phyloP scores from a whole-genome alignment of 306 rosid genomes.

The Carpinus viminea region DNA sequence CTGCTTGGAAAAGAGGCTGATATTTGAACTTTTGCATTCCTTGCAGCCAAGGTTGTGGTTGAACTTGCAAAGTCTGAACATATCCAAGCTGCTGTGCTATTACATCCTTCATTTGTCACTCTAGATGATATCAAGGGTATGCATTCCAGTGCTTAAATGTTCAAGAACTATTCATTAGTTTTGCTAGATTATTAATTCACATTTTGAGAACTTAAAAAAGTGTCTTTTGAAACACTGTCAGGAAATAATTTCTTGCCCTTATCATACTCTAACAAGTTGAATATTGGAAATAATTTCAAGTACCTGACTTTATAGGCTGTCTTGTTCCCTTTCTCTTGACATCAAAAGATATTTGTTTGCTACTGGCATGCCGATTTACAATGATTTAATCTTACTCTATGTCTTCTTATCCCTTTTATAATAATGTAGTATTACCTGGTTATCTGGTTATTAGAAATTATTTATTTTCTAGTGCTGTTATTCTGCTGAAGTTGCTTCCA shows the following conservation, averaged over 20 bases:
- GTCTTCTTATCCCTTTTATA: no score
- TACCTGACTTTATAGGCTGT: neutral
- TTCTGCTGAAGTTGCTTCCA: conserved; percentile 1
- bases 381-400: neutral
- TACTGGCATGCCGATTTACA: neutral
- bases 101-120: conserved; percentile 70
- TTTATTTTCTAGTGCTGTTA: neutral
- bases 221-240: neutral
- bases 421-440: neutral
- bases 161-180: neutral
- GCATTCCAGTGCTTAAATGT: neutral
- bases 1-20: neutral
- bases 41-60: conserved; percentile 71
- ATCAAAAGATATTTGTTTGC: neutral
- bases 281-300: neutral
- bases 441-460: neutral
- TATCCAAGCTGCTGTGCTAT: conserved; percentile 61
- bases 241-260: neutral
- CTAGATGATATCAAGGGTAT: conserved; percentile 65
- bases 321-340: neutral
- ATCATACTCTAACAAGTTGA: neutral
- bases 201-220: neutral
- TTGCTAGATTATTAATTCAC: neutral
- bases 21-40: neutral
- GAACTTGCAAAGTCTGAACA: conserved; percentile 50